Evolutionary conservation across 2,329 filamentous ascomycete species (phyloP), one percentile per base, ranked within the genome.

Genomic region (Monosporascus sp.): DNA sequence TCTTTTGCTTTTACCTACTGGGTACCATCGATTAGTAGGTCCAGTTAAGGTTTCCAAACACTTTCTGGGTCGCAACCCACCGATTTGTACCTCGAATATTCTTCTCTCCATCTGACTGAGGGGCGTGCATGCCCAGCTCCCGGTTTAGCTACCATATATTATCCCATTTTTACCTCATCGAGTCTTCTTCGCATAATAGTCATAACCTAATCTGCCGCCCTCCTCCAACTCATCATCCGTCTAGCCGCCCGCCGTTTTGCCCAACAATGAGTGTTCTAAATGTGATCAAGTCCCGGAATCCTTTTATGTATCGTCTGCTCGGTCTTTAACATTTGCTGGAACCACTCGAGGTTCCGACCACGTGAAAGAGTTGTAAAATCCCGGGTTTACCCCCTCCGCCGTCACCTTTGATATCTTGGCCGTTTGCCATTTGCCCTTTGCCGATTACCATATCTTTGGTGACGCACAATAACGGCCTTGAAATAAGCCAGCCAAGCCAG

Each of bases 311-410:
- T 51, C 58, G 56, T 49, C 49, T 61, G 54, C 58, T 60, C 53
- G 58, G 59, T 52, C 65, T 67, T 62, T 68, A 66, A 65, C 66
- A 68, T 61, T 64, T 60, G 58, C 58, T 61, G 60, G 66, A 65
- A 68, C 64, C 66, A 62, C 54, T 52, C 56, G 59, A 64, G 66
- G 66, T 68, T 68, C 65, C 65, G 63, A 53, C 56, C 56, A 38
- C 17, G 24, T 41, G n/a, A 49, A 49, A 8, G 22, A n/a, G 31
- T n/a, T 18, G 37, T 44, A 46, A 25, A 39, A 22, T 37, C 43
- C 46, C 35, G 47, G 44, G 44, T 31, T 52, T 49, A 39, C 18
- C 39, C 39, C n/a, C 18, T 20, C 22, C 18, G 39, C 39, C 18
- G 9, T 24, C 39, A 8, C 22, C n/a, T 24, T 24, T 18, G 1